Evolutionary conservation across 1,284 basidiomycete species (phyloP), one percentile per base, ranked within the genome.

Genomic region (Apiotrichum sp.): DNA sequence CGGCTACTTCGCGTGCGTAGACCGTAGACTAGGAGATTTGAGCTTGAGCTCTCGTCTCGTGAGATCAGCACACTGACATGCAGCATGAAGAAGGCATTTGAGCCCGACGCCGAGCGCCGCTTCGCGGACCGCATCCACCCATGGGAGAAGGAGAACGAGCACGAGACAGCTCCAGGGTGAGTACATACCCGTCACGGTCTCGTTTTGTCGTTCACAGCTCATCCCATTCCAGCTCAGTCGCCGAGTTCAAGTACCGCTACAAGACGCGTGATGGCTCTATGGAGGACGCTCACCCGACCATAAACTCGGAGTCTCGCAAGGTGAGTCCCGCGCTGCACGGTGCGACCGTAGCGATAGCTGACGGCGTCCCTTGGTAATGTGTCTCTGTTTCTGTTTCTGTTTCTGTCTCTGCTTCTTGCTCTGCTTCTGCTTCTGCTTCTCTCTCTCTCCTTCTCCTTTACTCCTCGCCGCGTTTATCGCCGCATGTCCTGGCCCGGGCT

Each of bases 181-280:
- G 71, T 66, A 22, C 22, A 22, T 22, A 22, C 22, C 22, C 22
- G 22, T 22, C 22, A 22, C 22, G 22, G 22, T 22, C 22, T 22
- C 22, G 22, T 22, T 22, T 22, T 22, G 22, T 22, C 22, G 22
- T 22, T 22, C 22, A 16, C n/a, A 1, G 33, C 40, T 54, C 69
- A 69, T 39, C 45, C 2, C 29, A 32, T 13, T 4, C n/a, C 61
- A 65, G 54, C 38, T 8, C 38, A 31, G 67, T 70, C 48, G 75
- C 75, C 3, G 65, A 66, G 31, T 77, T 77, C 73, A 77, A 77
- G 67, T 77, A 75, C 70, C 67, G 75, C 59, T 70, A 77, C 70
- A 68, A 68, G 65, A 74, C 70, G 40, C 60, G 70, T 34, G 66
- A 72, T 34, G 75, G 75, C 22, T 66, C 68, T 64, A 70, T 66